These are phyloP conservation scores for Asterophora lycoperdoides DNA, from an alignment of 768 basidiomycete species.

Conservation along the genomic window DNA sequence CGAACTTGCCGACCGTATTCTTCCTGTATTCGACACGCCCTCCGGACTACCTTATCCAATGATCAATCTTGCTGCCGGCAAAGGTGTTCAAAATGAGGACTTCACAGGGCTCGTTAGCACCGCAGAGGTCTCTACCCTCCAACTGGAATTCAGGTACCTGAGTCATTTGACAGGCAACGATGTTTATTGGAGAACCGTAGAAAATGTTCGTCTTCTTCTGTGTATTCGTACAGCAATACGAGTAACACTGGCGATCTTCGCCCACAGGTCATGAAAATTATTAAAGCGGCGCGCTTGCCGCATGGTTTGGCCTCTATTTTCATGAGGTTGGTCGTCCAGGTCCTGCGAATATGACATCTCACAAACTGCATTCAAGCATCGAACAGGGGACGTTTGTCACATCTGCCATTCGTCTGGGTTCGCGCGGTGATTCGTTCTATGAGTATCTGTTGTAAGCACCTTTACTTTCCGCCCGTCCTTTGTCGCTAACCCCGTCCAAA, in stretches of 20 bases:
- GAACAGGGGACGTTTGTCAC: conserved; percentile 43
- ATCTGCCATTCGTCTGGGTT: conserved; percentile 83
- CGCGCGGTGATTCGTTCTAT: conserved; percentile 91
- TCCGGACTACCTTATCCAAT: conserved; percentile 78
- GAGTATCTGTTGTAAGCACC: conserved; percentile 73
- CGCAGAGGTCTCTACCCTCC: conserved; percentile 84
- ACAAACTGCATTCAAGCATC: conserved; percentile 22
- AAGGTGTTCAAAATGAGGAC: conserved; percentile 58
- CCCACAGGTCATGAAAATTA: conserved; percentile 56
- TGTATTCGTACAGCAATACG: not conserved
- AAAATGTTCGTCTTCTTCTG: conserved; percentile 46
- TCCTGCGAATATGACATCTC: not conserved
- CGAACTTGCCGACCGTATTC: conserved; percentile 83
- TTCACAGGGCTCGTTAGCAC: conserved; percentile 65
- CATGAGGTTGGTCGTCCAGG: conserved; percentile 50
- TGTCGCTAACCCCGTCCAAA: conserved; percentile 17
- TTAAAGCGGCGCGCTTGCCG: conserved; percentile 57
- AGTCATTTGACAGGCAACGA: conserved; percentile 72
- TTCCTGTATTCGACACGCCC: conserved; percentile 78
- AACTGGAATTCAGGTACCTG: conserved; percentile 91
- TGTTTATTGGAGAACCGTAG: conserved; percentile 76
- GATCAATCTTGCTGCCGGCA: conserved; percentile 62
- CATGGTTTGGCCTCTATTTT: conserved; percentile 84
- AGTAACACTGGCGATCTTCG: not conserved
- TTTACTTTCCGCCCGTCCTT: not conserved